A percentile compares a stretch with the other conserved stretches of the same genome.
phyloP scores from a whole-genome alignment of 192 early-diverging fungal genomes.

The Backusella circina region DNA sequence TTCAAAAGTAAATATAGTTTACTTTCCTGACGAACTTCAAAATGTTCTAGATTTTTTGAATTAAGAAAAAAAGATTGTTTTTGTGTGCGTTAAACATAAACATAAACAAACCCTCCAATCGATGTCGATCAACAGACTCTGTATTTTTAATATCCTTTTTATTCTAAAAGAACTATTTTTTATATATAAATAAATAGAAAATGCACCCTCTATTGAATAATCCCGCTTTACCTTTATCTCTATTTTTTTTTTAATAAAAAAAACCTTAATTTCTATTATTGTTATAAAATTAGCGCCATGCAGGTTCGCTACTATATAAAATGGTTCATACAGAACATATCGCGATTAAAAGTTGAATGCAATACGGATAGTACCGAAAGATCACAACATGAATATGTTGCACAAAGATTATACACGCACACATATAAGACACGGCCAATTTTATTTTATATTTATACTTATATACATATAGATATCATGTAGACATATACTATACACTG shows the following conservation, averaged over 20 bases:
- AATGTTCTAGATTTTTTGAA: neutral
- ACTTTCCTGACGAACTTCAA: neutral
- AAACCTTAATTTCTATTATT: neutral
- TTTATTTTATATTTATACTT: neutral
- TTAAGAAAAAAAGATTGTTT: neutral
- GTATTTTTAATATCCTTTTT: neutral
- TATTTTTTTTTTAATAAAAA: neutral
- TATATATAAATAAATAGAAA: no score
- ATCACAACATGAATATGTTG: neutral
- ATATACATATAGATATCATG: neutral
- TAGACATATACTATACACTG: neutral
- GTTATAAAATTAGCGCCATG: neutral
- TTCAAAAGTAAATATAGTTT: neutral
- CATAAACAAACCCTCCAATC: constrained; percentile 2
- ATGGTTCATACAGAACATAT: neutral
- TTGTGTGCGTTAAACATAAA: neutral
- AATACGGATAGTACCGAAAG: neutral
- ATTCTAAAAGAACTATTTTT: neutral
- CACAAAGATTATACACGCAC: neutral
- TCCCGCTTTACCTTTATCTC: no score
- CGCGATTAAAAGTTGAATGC: neutral
- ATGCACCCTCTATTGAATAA: no score
- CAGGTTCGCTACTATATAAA: neutral
- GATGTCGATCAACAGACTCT: neutral
- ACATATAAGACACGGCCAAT: neutral